Base-by-base conservation (phyloP, 2,329 filamentous ascomycete genomes). In the Didymella segeticola region DNA sequence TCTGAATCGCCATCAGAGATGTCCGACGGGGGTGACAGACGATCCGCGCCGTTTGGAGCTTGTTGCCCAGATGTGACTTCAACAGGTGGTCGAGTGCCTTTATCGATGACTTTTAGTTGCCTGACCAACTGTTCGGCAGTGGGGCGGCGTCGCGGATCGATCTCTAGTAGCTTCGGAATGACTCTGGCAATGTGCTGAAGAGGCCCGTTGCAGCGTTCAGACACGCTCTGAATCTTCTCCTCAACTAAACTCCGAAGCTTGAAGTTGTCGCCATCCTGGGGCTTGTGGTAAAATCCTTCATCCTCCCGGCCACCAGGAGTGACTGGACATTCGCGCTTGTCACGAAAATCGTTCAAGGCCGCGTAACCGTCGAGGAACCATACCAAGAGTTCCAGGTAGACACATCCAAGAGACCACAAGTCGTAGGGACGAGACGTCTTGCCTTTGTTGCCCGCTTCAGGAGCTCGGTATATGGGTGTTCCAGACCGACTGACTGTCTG, bases 381-480 rank as follows among this genome's bases (percentile, higher is more conserved):
- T 1, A 48, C 38, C 1, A 53, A 6, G 2, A 48, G n/a, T 27
- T 53, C 43, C 4, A 53, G 17, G 3, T 22, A 37, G 1, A 53
- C 51, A 3, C 43, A 53, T 1, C 51, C 51, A 12, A 53, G 29
- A 2, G 51, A 53, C 31, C 38, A 53, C 3, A 48, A 14, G 14
- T 53, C 51, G 10, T 53, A 53, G 1, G 43, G 51, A 1, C 38
- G 25, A 19, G 51, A 53, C 1, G 43, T 53, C 3, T 10, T 10
- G 1, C 33, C 33, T 7, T n/a, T n/a, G 2, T 2, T 11, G 4
- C 17, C 26, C 5, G 39, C 34, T n/a, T 53, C 51, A 2, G 51
- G 51, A 3, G 51, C 38, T n/a, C 51, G 31, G 9, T 48, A 53
- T 2, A 34, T 4, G 4, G 43, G 43, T 2, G 51, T 53, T 2